Percentiles rank a stretch among this genome's conserved stretches.
phyloP scores from a whole-genome alignment of 148 eudicot genomes.

The Drosera capensis region DNA sequence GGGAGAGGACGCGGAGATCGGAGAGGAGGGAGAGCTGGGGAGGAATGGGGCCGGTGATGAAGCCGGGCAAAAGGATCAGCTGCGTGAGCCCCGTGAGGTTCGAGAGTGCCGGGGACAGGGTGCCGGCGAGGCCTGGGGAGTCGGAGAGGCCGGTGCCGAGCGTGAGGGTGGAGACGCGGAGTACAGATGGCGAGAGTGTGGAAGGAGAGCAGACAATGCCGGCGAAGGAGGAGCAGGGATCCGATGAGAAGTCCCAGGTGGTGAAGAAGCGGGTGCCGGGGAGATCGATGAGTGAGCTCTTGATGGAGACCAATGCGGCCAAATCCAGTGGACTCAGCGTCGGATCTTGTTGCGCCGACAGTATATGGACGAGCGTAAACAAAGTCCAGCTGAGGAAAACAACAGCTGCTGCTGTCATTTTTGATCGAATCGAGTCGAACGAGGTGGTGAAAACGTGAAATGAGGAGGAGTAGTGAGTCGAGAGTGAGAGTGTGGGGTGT shows the following conservation, averaged over 20 bases:
- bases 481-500: too few species aligned
- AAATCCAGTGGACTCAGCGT: neutral
- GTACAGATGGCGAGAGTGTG: neutral
- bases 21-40: neutral
- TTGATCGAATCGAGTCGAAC: too few species aligned
- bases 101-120: neutral
- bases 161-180: neutral
- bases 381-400: too few species aligned
- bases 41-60: neutral
- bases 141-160: slow-evolving; percentile 2
- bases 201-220: neutral
- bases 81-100: neutral
- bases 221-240: slow-evolving; percentile 4
- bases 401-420: too few species aligned
- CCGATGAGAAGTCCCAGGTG: slow-evolving; percentile 5
- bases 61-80: neutral
- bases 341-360: too few species aligned
- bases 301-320: neutral
- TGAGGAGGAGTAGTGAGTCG: too few species aligned
- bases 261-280: slow-evolving; percentile 3
- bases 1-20: neutral
- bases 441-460: too few species aligned
- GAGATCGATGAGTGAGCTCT: neutral
- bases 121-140: neutral
- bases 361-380: too few species aligned